phyloP scores from a whole-genome alignment of 1,139 yeast genomes.

The Petasospora rhodanensis region DNA sequence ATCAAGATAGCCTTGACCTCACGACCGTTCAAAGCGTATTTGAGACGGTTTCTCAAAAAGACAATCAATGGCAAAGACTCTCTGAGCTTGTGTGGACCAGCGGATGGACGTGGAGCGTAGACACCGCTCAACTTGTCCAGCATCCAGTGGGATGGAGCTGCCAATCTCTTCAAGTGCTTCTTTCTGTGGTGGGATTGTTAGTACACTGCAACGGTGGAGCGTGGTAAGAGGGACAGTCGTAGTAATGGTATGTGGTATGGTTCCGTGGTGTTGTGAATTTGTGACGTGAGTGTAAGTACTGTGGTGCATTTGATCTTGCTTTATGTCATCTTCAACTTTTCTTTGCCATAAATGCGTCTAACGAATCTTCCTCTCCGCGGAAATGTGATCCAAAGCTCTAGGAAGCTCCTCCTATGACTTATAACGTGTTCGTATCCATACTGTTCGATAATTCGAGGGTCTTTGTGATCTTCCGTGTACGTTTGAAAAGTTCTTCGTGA shows the following conservation, averaged over 20 bases:
- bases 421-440: no score
- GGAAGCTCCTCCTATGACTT: no score
- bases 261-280: no score
- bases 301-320: no score
- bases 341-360: no score
- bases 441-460: no score
- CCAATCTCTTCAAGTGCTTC: conserved; percentile 92
- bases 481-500: no score
- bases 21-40: conserved; percentile 99
- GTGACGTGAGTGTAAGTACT: no score
- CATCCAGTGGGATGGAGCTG: conserved; percentile 99
- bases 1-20: conserved; percentile 98
- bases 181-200: conserved; percentile 43
- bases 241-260: background rate
- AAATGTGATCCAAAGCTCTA: no score
- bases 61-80: conserved; percentile 98
- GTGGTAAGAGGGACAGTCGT: background rate
- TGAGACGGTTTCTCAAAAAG: conserved; percentile 98
- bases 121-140: conserved; percentile 99
- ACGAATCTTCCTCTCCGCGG: no score
- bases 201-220: conserved; percentile 21
- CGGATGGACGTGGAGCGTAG: conserved; percentile 99
- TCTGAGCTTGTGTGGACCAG: conserved; percentile 99
- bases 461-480: no score
- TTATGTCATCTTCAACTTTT: no score